Conservation (phyloP, 2,329 filamentous ascomycete genomes). For the Aspergillus felis region DNA sequence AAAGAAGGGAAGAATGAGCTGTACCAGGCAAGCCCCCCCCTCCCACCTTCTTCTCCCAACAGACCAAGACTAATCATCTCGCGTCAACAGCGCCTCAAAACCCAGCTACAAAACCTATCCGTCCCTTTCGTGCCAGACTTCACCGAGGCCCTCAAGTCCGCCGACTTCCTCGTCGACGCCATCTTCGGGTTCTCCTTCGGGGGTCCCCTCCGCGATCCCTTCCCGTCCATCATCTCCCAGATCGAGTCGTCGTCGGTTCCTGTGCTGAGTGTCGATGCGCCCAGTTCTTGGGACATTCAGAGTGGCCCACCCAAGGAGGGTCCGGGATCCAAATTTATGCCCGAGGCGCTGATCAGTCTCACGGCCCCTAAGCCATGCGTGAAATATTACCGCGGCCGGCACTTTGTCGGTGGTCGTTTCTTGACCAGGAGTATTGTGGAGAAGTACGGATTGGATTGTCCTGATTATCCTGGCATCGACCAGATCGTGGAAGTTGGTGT, state of each 20-base stretch:
- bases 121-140: slow-evolving; percentile 86
- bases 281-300: slow-evolving; percentile 93
- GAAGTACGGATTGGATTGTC: slow-evolving; percentile 82
- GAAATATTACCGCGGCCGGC: slow-evolving; percentile 76
- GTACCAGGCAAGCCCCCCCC: slow-evolving; percentile 60
- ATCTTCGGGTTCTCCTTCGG: slow-evolving; percentile 96
- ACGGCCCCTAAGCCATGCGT: slow-evolving; percentile 91
- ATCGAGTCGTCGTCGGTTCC: slow-evolving; percentile 70
- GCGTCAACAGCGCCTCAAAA: slow-evolving; percentile 64
- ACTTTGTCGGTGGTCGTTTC: slow-evolving; percentile 92
- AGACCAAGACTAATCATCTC: neutral
- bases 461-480: slow-evolving; percentile 78
- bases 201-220: slow-evolving; percentile 88
- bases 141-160: slow-evolving; percentile 56
- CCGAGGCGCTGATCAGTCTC: slow-evolving; percentile 75
- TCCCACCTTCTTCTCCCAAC: no score
- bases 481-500: slow-evolving; percentile 74
- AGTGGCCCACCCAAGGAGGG: slow-evolving; percentile 73
- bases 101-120: slow-evolving; percentile 76
- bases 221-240: slow-evolving; percentile 72
- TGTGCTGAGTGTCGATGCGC: slow-evolving; percentile 85
- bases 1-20: slow-evolving; percentile 88
- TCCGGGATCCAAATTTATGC: slow-evolving; percentile 75
- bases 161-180: slow-evolving; percentile 84
- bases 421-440: slow-evolving; percentile 71